These are phyloP conservation scores for Phyllosticta capitalensis DNA, from an alignment of 2,329 filamentous ascomycete species.

Conservation along the genomic window DNA sequence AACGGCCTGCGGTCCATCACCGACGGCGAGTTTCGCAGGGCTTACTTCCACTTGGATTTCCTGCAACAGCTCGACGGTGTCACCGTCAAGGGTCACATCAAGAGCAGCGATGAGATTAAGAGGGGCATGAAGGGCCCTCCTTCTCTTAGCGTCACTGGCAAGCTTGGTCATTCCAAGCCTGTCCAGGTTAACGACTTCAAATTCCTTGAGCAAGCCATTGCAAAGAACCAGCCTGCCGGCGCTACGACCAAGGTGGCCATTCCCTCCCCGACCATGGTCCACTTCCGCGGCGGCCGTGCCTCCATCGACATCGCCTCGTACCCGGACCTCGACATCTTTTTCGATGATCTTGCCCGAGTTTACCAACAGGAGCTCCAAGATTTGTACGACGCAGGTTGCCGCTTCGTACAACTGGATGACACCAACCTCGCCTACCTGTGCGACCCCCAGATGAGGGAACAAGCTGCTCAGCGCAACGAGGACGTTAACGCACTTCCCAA, in stretches of 20 bases:
- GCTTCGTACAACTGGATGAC: slow-evolving; percentile 50
- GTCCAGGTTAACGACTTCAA: slow-evolving; percentile 50
- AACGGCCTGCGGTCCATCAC: slow-evolving; percentile 43
- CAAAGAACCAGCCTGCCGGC: slow-evolving; percentile 23
- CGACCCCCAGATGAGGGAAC: slow-evolving; percentile 46
- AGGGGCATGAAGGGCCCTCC: slow-evolving; percentile 42
- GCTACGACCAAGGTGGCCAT: slow-evolving; percentile 48
- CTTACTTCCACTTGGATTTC: slow-evolving; percentile 52
- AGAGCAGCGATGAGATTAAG: slow-evolving; percentile 34
- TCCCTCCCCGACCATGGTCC: slow-evolving; percentile 50
- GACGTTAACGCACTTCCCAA: slow-evolving; percentile 40
- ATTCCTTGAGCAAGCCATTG: slow-evolving; percentile 43
- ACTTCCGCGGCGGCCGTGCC: slow-evolving; percentile 48
- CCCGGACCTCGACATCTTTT: slow-evolving; percentile 46
- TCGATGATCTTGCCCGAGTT: slow-evolving; percentile 45
- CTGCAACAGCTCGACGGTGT: slow-evolving; percentile 46
- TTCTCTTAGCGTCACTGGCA: slow-evolving; percentile 44
- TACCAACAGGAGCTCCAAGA: slow-evolving; percentile 47
- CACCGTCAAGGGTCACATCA: slow-evolving; percentile 40
- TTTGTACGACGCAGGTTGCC: slow-evolving; percentile 45
- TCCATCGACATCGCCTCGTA: slow-evolving; percentile 45
- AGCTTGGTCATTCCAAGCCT: slow-evolving; percentile 42
- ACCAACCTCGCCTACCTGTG: slow-evolving; percentile 52
- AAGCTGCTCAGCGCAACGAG: slow-evolving; percentile 43
- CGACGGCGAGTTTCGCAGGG: slow-evolving; percentile 48